Evolutionary conservation across 75 land plant genomes (phyloP), one percentile per base, ranked within the genome.

Genomic region (Adiantum capillusveneris): DNA sequence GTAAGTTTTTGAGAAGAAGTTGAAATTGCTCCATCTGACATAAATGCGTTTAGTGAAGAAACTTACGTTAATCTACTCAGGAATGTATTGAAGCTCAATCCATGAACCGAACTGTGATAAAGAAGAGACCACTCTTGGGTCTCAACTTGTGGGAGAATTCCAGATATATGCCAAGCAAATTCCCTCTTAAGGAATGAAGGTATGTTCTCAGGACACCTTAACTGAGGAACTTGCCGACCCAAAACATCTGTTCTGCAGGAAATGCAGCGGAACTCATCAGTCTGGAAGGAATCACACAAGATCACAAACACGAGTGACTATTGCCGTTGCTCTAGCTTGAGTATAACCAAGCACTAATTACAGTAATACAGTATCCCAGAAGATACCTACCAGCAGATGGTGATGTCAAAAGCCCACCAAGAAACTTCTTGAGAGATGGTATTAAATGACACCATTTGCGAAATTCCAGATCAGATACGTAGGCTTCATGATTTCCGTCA

Each of bases 121-220:
- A 88, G 45, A 36, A 91, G 97, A 29, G 73, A 69, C 97, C 97
- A 91, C 24, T 80, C 76, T 17, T 77, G 77, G 52, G 75, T 52
- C 53, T 88, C 93, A 25, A 70, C 60, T 46, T 65, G 82, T 43
- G 81, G 67, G 42, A 87, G 81, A 1, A 76, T 79, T 24, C 97
- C 97, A 19, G 76, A 85, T n/a, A 91, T 73, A 54, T 79, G 85
- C 97, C 97, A 91, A 14, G 97, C 94, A 76, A 73, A 71, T 70
- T 92, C 94, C 64, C 74, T 78, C 36, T 64, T 84, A 75, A 85
- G 43, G 42, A 56, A 68, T 17, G 79, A 45, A 46, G 69, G 52
- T 34, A 76, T 26, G 62, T 63, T 57, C 7, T 46, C 50, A 18
- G 50, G 50, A 46, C 18, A n/a, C 18, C 22, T 46, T 46, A 46